Evolutionary conservation across 2,329 filamentous ascomycete genomes (phyloP).

Genomic region (Fusarium metavorans): DNA sequence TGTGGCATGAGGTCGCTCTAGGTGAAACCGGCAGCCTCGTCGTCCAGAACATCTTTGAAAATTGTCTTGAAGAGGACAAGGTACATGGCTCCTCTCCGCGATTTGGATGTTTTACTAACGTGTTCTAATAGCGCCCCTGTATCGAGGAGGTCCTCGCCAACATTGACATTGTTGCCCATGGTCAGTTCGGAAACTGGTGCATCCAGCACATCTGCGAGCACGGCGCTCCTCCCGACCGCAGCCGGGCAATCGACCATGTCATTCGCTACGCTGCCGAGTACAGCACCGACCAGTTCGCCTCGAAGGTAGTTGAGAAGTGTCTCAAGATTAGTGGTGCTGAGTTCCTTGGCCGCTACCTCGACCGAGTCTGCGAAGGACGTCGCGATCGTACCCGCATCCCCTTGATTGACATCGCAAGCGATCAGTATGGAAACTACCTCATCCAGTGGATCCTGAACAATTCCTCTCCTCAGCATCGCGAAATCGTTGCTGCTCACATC

Average conservation of each 20-base stretch:
- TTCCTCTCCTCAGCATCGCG: slow-evolving; percentile 86
- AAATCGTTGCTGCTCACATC: slow-evolving; percentile 93
- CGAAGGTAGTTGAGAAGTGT: slow-evolving; percentile 99
- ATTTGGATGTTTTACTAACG: slow-evolving; percentile 26
- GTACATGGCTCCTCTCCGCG: slow-evolving; percentile 59
- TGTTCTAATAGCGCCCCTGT: slow-evolving; percentile 80
- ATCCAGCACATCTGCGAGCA: slow-evolving; percentile 99
- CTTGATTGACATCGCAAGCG: slow-evolving; percentile 96
- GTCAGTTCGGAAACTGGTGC: slow-evolving; percentile 99
- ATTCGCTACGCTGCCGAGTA: slow-evolving; percentile 94
- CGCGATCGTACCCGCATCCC: slow-evolving; percentile 94
- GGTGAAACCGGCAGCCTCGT: slow-evolving; percentile 98
- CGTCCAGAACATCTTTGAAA: slow-evolving; percentile 99
- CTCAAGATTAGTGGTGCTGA: slow-evolving; percentile 94
- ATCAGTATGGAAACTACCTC: slow-evolving; percentile 98
- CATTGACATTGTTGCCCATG: slow-evolving; percentile 96
- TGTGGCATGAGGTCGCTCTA: slow-evolving; percentile 99
- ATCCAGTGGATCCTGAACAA: slow-evolving; percentile 97
- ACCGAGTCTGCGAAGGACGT: slow-evolving; percentile 92
- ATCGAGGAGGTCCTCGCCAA: slow-evolving; percentile 96
- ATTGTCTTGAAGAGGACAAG: slow-evolving; percentile 98
- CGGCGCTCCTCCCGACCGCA: slow-evolving; percentile 89
- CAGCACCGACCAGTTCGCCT: slow-evolving; percentile 99
- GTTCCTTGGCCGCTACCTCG: slow-evolving; percentile 91
- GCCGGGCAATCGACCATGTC: slow-evolving; percentile 94